These are phyloP conservation scores for Ophiostoma fasciatum DNA, from an alignment of 2,329 filamentous ascomycete genomes.

Conservation along the genomic window DNA sequence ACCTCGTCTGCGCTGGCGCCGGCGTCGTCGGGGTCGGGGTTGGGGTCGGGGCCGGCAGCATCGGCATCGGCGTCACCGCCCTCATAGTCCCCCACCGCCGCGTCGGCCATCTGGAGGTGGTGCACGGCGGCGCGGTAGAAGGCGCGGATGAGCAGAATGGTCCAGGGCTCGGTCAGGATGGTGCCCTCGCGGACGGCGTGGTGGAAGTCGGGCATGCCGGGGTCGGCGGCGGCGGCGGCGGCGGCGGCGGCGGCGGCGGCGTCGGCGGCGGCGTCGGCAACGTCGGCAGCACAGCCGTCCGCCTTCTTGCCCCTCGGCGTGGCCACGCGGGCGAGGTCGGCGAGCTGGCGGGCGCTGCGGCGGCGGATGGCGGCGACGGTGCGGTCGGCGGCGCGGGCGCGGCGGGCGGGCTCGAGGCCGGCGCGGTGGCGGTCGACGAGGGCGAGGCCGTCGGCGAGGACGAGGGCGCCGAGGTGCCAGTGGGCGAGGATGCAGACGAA, in stretches of 20 bases:
- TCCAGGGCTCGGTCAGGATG: constrained; percentile 46
- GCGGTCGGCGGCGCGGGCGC: constrained; percentile 15
- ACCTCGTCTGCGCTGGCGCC: constrained; percentile 12
- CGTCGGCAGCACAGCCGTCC: constrained; percentile 11
- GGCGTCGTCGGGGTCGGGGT: neutral
- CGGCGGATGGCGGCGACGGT: constrained; percentile 26
- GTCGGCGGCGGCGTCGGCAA: constrained; percentile 29
- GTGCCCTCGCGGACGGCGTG: constrained; percentile 38
- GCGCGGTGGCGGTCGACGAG: constrained; percentile 27
- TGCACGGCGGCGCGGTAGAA: constrained; percentile 32
- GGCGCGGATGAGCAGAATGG: constrained; percentile 35
- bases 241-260: constrained; percentile 20
- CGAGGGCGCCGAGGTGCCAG: constrained; percentile 40
- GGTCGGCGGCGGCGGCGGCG: constrained; percentile 11
- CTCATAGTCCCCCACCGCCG: no score
- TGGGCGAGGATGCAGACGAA: constrained; percentile 42
- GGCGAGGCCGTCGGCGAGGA: constrained; percentile 39
- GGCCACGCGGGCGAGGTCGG: constrained; percentile 32
- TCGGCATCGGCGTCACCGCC: no score
- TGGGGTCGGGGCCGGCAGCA: no score
- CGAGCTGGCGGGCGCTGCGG: constrained; percentile 29
- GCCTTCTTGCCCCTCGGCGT: constrained; percentile 15
- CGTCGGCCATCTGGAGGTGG: constrained; percentile 22
- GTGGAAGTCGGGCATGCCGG: constrained; percentile 29
- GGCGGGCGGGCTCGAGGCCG: constrained; percentile 15